Conservation (phyloP, 805 yeast species). For the Yarrowia sp. region DNA sequence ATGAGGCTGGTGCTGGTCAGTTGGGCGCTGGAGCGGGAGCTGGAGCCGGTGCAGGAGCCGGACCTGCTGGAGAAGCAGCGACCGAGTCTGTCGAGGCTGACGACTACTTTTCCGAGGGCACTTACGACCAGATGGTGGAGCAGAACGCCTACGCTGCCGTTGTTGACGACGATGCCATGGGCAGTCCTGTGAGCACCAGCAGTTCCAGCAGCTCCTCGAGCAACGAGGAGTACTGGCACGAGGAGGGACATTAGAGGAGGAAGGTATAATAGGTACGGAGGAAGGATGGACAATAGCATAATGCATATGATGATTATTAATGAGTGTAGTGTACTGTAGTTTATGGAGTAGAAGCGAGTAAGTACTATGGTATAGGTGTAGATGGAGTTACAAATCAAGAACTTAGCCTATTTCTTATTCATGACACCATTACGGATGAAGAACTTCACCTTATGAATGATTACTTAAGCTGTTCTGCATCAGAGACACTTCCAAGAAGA, state of each 20-base stretch:
- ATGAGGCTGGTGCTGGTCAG: conserved; percentile 18
- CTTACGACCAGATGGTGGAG: conserved; percentile 35
- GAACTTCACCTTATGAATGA: too few species aligned
- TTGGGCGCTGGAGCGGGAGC: not conserved
- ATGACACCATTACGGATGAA: too few species aligned
- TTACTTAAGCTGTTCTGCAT: too few species aligned
- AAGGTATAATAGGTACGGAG: not conserved
- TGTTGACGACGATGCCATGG: conserved; percentile 20
- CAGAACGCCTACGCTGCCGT: conserved; percentile 33
- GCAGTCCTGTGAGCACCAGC: conserved; percentile 33
- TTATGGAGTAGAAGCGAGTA: too few species aligned
- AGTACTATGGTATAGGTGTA: too few species aligned
- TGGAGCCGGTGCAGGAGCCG: not conserved
- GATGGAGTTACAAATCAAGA: too few species aligned
- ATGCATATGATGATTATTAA: conserved; percentile 29
- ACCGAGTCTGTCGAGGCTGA: conserved; percentile 17
- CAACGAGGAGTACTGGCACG: conserved; percentile 38
- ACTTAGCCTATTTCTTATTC: too few species aligned
- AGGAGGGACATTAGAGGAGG: conserved; percentile 18
- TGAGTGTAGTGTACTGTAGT: not conserved
- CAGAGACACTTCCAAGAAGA: too few species aligned
- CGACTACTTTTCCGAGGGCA: conserved; percentile 31
- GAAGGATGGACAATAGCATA: conserved; percentile 27
- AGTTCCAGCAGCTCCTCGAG: conserved; percentile 23
- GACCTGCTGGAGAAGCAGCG: not conserved